phyloP scores from a whole-genome alignment of 78 protist species.

The Dictyostelium purpureum region DNA sequence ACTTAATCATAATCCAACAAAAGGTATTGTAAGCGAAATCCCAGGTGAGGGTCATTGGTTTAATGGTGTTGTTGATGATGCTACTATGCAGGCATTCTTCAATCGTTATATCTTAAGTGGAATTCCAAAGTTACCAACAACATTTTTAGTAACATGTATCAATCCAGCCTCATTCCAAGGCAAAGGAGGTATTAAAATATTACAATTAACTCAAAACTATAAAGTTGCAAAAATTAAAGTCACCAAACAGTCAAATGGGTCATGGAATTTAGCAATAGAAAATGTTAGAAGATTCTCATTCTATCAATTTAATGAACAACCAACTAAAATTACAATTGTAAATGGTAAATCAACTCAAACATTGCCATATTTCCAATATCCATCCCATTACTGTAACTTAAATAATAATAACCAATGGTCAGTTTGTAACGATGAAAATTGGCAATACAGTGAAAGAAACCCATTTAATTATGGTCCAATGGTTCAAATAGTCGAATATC shows the following conservation, averaged over 20 bases:
- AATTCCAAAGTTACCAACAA: constrained; percentile 5
- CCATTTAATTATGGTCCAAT: constrained; percentile 47
- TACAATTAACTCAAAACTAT: neutral
- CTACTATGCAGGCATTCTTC: constrained; percentile 70
- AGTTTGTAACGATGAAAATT: constrained; percentile 7
- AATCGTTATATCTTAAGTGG: neutral
- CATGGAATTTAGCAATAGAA: constrained; percentile 4
- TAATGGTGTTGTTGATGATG: constrained; percentile 77
- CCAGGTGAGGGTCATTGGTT: constrained; percentile 81
- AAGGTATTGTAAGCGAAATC: constrained; percentile 5
- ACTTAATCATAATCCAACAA: constrained; percentile 5
- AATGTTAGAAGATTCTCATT: constrained; percentile 49
- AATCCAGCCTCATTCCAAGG: constrained; percentile 29
- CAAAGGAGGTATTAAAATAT: constrained; percentile 44
- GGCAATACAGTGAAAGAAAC: constrained; percentile 7
- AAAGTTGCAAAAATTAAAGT: constrained; percentile 28
- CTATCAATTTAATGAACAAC: neutral
- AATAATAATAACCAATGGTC: neutral
- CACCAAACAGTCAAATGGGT: neutral
- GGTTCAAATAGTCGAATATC: constrained; percentile 18
- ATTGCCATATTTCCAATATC: neutral
- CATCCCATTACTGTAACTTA: neutral
- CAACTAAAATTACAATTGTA: neutral
- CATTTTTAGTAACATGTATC: constrained; percentile 21
- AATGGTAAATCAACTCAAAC: constrained; percentile 60